Percentiles rank a stretch among this genome's conserved stretches.
phyloP scores from a whole-genome alignment of 371 early-diverging fungal species.

The Cokeromyces recurvatus region DNA sequence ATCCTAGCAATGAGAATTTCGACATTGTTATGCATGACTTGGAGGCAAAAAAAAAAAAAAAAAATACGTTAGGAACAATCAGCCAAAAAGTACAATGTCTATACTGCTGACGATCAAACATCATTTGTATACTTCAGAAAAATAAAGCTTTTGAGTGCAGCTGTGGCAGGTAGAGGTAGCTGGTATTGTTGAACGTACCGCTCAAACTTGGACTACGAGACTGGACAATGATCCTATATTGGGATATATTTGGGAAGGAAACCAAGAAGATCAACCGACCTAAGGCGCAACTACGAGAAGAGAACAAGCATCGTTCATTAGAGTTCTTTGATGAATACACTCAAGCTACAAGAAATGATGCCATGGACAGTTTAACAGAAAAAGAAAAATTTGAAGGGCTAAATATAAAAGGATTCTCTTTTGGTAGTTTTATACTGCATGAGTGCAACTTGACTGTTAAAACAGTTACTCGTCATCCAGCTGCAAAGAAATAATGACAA shows the following conservation, averaged over 20 bases:
- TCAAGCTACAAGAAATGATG: conserved; percentile 9
- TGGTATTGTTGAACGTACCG: conserved; percentile 1
- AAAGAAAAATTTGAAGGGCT: no score
- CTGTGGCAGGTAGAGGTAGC: background rate
- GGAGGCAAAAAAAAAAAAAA: background rate
- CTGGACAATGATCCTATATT: conserved; percentile 10
- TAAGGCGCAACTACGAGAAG: conserved; percentile 6
- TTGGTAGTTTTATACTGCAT: no score
- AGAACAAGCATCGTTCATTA: conserved; percentile 5
- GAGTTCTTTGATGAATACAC: conserved; percentile 7
- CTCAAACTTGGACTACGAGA: conserved; percentile 9
- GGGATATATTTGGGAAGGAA: conserved; percentile 12
- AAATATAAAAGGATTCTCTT: no score
- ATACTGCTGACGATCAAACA: background rate
- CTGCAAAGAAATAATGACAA: no score
- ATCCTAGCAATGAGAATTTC: background rate
- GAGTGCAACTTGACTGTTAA: no score
- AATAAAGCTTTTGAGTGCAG: conserved; percentile 1
- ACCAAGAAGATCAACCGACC: conserved; percentile 6
- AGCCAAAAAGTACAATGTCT: conserved; percentile 2
- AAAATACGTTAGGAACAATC: no score
- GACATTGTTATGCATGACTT: conserved; percentile 1
- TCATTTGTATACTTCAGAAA: background rate
- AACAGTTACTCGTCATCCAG: no score
- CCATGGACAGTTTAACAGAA: conserved; percentile 8